phyloP scores from a whole-genome alignment of 257 asterid species.

The Leptodermis oblonga region DNA sequence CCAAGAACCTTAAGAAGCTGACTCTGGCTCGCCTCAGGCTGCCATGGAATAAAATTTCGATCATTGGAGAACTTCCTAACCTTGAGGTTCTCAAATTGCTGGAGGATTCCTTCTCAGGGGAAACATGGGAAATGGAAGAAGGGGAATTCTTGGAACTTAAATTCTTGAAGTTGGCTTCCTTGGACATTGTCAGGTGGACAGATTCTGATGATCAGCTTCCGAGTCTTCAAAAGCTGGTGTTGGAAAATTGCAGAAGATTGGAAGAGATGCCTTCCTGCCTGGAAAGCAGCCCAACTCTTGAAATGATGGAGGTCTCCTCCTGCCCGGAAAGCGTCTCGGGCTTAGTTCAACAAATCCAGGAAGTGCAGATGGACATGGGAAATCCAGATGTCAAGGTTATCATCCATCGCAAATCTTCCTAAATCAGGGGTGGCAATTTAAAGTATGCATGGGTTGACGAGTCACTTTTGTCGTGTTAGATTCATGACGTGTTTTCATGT shows the following conservation, averaged over 20 bases:
- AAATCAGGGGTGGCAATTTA: too few species aligned
- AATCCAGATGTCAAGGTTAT: background rate
- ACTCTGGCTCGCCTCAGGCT: background rate
- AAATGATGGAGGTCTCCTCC: constrained; percentile 3
- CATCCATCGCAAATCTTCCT: background rate
- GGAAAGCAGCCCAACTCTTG: background rate
- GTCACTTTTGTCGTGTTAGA: too few species aligned
- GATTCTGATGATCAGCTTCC: background rate
- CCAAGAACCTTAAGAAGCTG: background rate
- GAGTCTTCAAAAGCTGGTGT: background rate
- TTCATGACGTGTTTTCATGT: too few species aligned
- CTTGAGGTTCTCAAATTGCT: constrained; percentile 15
- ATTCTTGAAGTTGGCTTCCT: constrained; percentile 9
- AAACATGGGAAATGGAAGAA: constrained; percentile 14
- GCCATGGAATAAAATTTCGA: background rate
- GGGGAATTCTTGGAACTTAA: constrained; percentile 9
- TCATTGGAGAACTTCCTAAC: constrained; percentile 3
- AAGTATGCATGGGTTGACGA: too few species aligned
- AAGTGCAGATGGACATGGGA: background rate
- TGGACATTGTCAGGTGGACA: constrained; percentile 9
- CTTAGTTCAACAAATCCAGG: background rate
- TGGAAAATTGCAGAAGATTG: background rate
- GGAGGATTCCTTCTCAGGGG: background rate
- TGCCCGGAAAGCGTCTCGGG: background rate
- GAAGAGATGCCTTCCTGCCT: background rate